Conservation (phyloP, 768 basidiomycete species). For the Paxillus rubicundulus region DNA sequence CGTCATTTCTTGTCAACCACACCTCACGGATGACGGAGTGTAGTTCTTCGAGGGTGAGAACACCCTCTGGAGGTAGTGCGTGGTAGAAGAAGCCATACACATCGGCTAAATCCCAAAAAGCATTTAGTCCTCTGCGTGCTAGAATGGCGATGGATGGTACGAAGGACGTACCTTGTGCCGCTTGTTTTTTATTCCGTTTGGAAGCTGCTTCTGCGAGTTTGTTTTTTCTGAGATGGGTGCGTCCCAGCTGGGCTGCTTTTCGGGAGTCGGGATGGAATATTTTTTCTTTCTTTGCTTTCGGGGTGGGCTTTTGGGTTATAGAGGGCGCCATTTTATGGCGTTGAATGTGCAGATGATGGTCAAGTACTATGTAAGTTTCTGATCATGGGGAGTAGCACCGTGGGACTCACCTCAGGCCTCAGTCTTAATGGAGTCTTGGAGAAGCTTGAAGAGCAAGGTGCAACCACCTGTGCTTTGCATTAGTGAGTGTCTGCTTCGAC, state of each 20-base stretch:
- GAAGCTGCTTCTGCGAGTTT: conserved; percentile 57
- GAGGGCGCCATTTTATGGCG: too few relatives aligned
- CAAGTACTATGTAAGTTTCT: too few relatives aligned
- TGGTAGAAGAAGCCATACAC: conserved; percentile 76
- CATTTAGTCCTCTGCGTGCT: neutral
- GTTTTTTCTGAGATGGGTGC: conserved; percentile 64
- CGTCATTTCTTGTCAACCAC: conserved; percentile 74
- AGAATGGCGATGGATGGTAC: neutral
- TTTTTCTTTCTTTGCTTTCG: conserved; percentile 64
- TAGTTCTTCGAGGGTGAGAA: conserved; percentile 60
- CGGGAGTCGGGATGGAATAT: conserved; percentile 80
- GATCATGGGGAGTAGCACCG: too few relatives aligned
- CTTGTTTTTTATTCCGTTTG: conserved; percentile 57
- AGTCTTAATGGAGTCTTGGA: too few relatives aligned
- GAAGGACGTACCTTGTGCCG: conserved; percentile 43
- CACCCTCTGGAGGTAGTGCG: conserved; percentile 57
- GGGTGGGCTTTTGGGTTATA: conserved; percentile 18
- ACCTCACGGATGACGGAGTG: conserved; percentile 62
- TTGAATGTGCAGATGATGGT: too few relatives aligned
- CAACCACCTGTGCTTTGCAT: too few relatives aligned
- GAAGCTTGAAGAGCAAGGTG: too few relatives aligned
- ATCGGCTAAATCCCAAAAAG: conserved; percentile 46
- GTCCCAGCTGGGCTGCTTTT: conserved; percentile 74
- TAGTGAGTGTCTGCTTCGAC: too few relatives aligned
- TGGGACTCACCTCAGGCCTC: too few relatives aligned